Base-by-base conservation (phyloP, 2,329 filamentous ascomycete genomes). In the Fusarium praegraminearum region DNA sequence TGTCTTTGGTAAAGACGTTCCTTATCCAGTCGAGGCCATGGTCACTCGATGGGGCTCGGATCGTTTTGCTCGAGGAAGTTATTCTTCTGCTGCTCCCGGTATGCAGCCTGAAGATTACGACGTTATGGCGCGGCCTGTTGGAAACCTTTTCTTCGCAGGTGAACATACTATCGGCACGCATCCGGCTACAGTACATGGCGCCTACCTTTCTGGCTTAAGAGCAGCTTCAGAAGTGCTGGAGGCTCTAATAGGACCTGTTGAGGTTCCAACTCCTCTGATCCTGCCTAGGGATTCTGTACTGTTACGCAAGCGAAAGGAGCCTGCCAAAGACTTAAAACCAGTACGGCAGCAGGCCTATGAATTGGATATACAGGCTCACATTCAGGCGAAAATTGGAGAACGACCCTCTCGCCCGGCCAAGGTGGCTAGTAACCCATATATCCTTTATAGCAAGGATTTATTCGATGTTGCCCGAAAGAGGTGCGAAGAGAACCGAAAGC, bases 91-190 rank as follows among this genome's bases (percentile, higher is more conserved):
- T 2, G 94, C 93, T 1, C 91, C 94, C 8, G 86, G 89, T 47
- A 95, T 97, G 80, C 86, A 89, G 53, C 88, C 92, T 3, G 92
- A 94, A 54, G 96, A 99, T 78, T 99, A 99, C 80, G 93, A 98
- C 77, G 84, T 89, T 33, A 97, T 99, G 93, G 93, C 96, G 3
- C 87, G 88, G 50, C 84, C 92, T 1, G 85, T 98, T 33, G 94
- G 93, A 33, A 97, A 97, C 69, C 83, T 99, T 11, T 93, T 95
- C 80, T 99, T 99, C 79, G 96, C 95, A 18, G 96, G 96, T 49
- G 96, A 99, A 80, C 96, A 97, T 65, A 99, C 97, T 1, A 98
- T 93, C 73, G 94, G 93, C 47, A 97, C 94, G 1, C 94, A 99
- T 77, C 96, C 97, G 15, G 96, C 97, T 33, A 99, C 96, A 3